Percentiles rank a stretch among this genome's conserved stretches.
These are phyloP conservation scores for Cryptococcus sp. DNA, from an alignment of 1,284 basidiomycete species.

Conservation along the genomic window DNA sequence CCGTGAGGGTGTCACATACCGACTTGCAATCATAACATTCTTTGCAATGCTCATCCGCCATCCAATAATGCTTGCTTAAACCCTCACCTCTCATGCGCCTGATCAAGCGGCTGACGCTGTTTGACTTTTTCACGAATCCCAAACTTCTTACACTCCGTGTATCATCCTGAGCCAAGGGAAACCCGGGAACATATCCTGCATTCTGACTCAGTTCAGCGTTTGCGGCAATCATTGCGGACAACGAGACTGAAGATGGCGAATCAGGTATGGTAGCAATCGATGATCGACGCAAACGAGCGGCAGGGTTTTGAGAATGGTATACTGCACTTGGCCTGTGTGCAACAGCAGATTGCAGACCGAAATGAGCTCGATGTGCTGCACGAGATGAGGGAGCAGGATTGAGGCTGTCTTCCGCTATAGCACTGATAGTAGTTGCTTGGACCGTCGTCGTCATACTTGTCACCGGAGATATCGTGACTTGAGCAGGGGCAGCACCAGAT, in stretches of 20 bases:
- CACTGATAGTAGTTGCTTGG: constrained; percentile 9
- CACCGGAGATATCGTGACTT: constrained; percentile 40
- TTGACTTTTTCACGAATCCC: constrained; percentile 59
- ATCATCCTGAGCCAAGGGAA: constrained; percentile 42
- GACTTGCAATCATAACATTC: constrained; percentile 87
- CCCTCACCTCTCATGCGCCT: constrained; percentile 76
- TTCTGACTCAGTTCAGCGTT: constrained; percentile 40
- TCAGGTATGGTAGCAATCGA: constrained; percentile 43
- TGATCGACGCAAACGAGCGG: constrained; percentile 22
- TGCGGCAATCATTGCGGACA: constrained; percentile 38
- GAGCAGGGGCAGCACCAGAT: constrained; percentile 32
- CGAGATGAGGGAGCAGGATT: constrained; percentile 1
- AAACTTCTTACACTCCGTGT: constrained; percentile 40
- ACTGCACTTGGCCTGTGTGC: constrained; percentile 3
- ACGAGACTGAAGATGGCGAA: constrained; percentile 39
- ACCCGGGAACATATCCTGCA: constrained; percentile 42
- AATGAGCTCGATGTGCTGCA: constrained; percentile 15
- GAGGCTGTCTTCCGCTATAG: not conserved
- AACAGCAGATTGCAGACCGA: constrained; percentile 5
- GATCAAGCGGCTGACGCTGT: constrained; percentile 83
- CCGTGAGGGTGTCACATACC: constrained; percentile 16
- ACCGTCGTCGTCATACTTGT: constrained; percentile 40
- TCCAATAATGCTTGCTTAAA: constrained; percentile 73
- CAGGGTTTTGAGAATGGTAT: constrained; percentile 16
- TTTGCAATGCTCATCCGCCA: constrained; percentile 93